Base-by-base conservation (phyloP, 2,329 filamentous ascomycete species). In the Onygenales sp. region DNA sequence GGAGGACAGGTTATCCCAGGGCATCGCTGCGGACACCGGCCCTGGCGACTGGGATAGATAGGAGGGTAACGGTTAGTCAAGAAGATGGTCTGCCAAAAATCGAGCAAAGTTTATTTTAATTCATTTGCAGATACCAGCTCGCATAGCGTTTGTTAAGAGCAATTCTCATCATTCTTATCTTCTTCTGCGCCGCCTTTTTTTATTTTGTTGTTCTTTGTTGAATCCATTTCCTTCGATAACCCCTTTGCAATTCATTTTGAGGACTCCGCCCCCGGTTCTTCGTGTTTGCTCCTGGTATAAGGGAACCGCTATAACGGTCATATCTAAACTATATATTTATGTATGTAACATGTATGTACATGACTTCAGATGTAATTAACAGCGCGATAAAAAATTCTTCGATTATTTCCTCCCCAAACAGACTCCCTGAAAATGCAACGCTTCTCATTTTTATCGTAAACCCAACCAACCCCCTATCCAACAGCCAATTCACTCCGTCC, bases 1-100 rank as follows among this genome's bases (percentile, higher is more conserved):
- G 89, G 87, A 94, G 65, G 87, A 92, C 58, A 81, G 86, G 57
- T 76, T 97, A 47, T 78, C 85, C 6, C 75, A 78, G 61, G 80
- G 80, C 42, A 58, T 57, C 13, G 57, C 47, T 32, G 53, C 58
- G 32, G 60, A 59, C 37, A 51, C 47, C 53, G 53, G 54, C 55
- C 49, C 51, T 14, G 46, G 17, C 33, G 36, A 42, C 14, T 49
- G 32, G 50, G 50, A 52, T 44, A 32, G 42, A 43, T 53, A 44
- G 21, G 13, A 27, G 21, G 21, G 21, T 5, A 27, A 27, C 21
- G 21, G 21, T 27, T 27, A 3, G 21, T 27, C 21, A 27, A 27
- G 1, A 27, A 27, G 21, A 27, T 27, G 21, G 21, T 27, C 21
- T 27, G 21, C 21, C 21, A 27, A 27, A 27, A 27, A 27, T 27